Conservation (phyloP, 768 basidiomycete genomes). For the Mycena floridula region DNA sequence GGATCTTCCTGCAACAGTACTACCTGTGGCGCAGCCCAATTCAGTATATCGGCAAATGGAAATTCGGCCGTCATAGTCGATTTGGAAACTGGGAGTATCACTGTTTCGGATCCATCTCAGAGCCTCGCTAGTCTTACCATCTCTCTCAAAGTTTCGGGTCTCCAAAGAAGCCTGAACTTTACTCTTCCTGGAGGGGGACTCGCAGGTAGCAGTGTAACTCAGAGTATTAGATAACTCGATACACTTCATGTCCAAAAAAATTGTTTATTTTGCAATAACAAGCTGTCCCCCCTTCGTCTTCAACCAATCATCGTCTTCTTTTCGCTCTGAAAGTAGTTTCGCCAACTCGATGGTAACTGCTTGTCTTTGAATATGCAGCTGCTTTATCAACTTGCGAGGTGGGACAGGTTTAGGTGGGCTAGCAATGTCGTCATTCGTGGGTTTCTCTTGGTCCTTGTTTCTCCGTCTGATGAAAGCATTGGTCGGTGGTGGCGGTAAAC, state of each 20-base stretch:
- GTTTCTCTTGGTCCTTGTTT: background rate
- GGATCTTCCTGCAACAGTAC: conserved; percentile 22
- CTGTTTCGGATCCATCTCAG: conserved; percentile 67
- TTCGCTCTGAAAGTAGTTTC: background rate
- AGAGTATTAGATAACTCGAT: no score
- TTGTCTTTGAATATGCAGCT: background rate
- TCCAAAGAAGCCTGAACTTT: no score
- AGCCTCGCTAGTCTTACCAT: no score
- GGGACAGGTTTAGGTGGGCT: background rate
- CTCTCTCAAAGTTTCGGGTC: no score
- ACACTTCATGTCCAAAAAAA: no score
- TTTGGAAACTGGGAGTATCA: conserved; percentile 34
- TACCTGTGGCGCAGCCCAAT: conserved; percentile 15
- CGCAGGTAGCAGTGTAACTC: no score
- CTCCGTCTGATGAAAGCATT: conserved; percentile 32
- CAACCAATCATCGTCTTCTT: background rate
- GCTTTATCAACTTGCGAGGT: background rate
- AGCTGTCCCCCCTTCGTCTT: no score
- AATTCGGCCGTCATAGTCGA: conserved; percentile 40
- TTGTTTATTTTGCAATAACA: no score
- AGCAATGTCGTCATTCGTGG: background rate
- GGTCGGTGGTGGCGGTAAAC: conserved; percentile 30
- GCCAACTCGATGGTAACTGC: background rate
- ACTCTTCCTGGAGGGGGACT: no score
- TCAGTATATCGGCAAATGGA: conserved; percentile 2